These are phyloP conservation scores for Globisporangium middletonii DNA, from an alignment of 352 stramenopile genomes.

Conservation along the genomic window DNA sequence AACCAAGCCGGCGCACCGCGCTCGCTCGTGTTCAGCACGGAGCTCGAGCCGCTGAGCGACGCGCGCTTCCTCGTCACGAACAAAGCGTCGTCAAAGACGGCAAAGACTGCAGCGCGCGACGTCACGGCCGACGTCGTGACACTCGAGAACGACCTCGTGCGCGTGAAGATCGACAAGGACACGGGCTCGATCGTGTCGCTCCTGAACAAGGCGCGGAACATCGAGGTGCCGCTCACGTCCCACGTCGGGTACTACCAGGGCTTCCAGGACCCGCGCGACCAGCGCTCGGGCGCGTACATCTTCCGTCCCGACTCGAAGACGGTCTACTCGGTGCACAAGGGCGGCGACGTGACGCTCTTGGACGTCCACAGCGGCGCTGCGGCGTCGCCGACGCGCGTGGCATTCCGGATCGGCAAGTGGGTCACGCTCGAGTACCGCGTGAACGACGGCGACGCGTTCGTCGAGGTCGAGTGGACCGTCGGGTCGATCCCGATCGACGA, in stretches of 20 bases:
- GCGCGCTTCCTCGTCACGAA: slow-evolving; percentile 52
- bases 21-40: slow-evolving; percentile 57
- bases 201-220: slow-evolving; percentile 67
- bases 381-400: slow-evolving; percentile 32
- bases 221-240: slow-evolving; percentile 42
- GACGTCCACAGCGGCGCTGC: slow-evolving; percentile 25
- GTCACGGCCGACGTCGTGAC: slow-evolving; percentile 22
- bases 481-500: slow-evolving; percentile 65
- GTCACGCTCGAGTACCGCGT: slow-evolving; percentile 90
- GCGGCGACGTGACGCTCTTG: slow-evolving; percentile 32
- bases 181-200: slow-evolving; percentile 55
- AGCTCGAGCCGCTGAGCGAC: slow-evolving; percentile 47
- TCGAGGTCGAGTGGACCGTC: slow-evolving; percentile 95
- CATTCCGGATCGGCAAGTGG: slow-evolving; percentile 82
- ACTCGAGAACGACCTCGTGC: slow-evolving; percentile 57
- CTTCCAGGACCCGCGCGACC: slow-evolving; percentile 35
- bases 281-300: slow-evolving; percentile 95
- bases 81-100: slow-evolving; percentile 1
- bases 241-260: slow-evolving; percentile 64
- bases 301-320: slow-evolving; percentile 90
- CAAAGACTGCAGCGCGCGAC: not conserved
- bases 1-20: slow-evolving; percentile 47
- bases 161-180: slow-evolving; percentile 41
- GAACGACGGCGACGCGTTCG: slow-evolving; percentile 72
- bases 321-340: slow-evolving; percentile 33